A percentile compares a stretch with the other conserved stretches of the same genome.
Conservation (phyloP, 371 early-diverging fungal species). For the Entomophthora muscae region DNA sequence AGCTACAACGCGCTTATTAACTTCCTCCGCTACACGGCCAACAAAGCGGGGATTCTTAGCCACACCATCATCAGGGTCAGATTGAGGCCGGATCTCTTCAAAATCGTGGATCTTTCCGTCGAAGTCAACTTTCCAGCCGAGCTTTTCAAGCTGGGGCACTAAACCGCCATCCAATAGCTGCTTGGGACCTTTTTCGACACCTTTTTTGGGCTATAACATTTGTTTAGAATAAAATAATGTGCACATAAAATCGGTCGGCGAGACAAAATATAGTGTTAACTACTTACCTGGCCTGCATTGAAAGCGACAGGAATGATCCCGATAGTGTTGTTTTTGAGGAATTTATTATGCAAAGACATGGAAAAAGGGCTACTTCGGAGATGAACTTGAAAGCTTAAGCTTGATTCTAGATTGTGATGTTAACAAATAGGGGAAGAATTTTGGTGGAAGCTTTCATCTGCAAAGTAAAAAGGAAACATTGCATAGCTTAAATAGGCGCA, state of each 20-base stretch:
- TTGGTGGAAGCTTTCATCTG: too few species aligned
- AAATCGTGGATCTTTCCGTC: constrained; percentile 42
- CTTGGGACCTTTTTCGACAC: constrained; percentile 81
- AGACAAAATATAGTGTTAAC: background rate
- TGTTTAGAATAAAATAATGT: too few species aligned
- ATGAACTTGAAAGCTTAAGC: too few species aligned
- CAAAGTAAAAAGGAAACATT: too few species aligned
- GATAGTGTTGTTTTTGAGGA: background rate
- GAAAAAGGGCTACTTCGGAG: too few species aligned
- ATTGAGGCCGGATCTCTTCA: constrained; percentile 27
- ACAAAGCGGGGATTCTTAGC: constrained; percentile 77
- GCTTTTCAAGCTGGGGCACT: constrained; percentile 58
- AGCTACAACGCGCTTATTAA: constrained; percentile 44
- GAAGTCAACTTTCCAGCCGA: constrained; percentile 66
- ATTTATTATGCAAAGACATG: too few species aligned
- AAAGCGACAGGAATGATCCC: constrained; percentile 1
- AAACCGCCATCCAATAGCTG: constrained; percentile 70
- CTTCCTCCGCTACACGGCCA: constrained; percentile 49
- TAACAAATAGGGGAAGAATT: too few species aligned
- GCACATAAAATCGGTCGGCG: background rate
- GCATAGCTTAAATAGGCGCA: too few species aligned
- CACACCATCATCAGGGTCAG: constrained; percentile 49
- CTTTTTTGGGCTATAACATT: constrained; percentile 66
- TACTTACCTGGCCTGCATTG: constrained; percentile 12
- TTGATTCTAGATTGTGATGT: too few species aligned